Base-by-base conservation (phyloP, 2,329 filamentous ascomycete species). In the Eurotiales sp. region DNA sequence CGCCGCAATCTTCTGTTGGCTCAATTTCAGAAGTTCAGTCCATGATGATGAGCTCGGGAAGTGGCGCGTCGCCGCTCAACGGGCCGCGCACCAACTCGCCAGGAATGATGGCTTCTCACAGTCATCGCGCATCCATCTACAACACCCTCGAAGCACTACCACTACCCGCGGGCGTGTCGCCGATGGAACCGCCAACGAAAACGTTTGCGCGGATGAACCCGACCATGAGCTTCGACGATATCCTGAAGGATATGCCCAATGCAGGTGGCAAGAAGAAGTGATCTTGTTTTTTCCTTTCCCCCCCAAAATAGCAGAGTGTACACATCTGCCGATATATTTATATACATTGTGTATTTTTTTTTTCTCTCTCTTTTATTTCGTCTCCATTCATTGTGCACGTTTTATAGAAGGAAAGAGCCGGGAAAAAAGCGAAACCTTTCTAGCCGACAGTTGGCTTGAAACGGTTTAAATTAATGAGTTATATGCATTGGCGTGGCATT, bases 201-300 rank as follows among this genome's bases (percentile, higher is more conserved):
- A 67, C 71, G 2, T 60, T 67, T 8, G 71, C 67, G 46, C 64
- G 66, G 19, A 66, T 72, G 56, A 76, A 77, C 55, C 74, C 74
- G 8, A 72, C 71, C 46, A 72, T 76, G 65, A 77, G 72, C 47
- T 77, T 77, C 55, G 74, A 76, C 54, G 70, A 73, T 46, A 77
- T 77, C 49, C 58, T 77, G 45, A 70, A 66, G 52, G 68, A 69
- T 41, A 67, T 72, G 43, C 66, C 65, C n/a, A n/a, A n/a, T 17
- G 8, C 29, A 5, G 60, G 61, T 40, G 64, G 65, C 50, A 70
- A 71, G 58, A 67, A 70, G 61, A 69, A 64, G 59, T 52, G 22
- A 52, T 64, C 58, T 47, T 10, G 39, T 46, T 15, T 15, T 23
- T 43, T n/a, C 23, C 21, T 15, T 23, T 43, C n/a, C 23, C 10